Conservation (phyloP, 2,329 filamentous ascomycete genomes). For the Epichloe gansuensis region DNA sequence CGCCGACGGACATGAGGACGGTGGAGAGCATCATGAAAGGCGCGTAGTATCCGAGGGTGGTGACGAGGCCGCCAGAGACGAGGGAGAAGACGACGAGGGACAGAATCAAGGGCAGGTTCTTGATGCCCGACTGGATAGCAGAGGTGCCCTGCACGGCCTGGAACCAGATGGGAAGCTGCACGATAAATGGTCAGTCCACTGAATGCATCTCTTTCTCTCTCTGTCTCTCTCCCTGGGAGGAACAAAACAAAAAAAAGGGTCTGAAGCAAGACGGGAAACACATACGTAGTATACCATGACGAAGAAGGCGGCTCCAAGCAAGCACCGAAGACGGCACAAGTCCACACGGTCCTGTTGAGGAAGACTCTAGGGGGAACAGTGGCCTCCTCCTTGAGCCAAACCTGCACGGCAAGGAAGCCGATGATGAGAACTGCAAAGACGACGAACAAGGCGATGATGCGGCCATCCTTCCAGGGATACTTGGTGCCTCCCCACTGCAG, state of each 20-base stretch:
- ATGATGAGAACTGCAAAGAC: conserved; percentile 5
- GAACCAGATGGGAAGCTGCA: conserved; percentile 30
- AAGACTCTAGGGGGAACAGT: conserved; percentile 7
- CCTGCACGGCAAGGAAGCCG: conserved; percentile 23
- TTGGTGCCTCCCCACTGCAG: conserved; percentile 35
- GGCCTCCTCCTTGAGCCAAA: conserved; percentile 14
- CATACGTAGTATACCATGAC: conserved; percentile 9
- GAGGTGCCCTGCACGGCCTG: conserved; percentile 29
- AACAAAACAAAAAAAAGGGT: conserved; percentile 20
- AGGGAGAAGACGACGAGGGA: conserved; percentile 17
- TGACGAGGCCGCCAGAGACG: conserved; percentile 16
- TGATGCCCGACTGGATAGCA: conserved; percentile 18
- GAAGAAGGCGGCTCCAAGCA: conserved; percentile 10
- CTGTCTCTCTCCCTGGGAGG: too few species aligned
- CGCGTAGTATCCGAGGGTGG: conserved; percentile 28
- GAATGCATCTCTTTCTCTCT: too few species aligned
- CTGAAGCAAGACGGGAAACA: background rate
- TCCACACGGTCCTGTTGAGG: conserved; percentile 15
- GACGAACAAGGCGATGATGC: conserved; percentile 7
- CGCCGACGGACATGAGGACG: conserved; percentile 21
- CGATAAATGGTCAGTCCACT: conserved; percentile 16
- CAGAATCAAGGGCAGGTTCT: conserved; percentile 17
- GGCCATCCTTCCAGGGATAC: conserved; percentile 15
- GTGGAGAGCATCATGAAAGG: conserved; percentile 26
- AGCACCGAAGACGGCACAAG: conserved; percentile 13